Percentiles rank a stretch among this genome's conserved stretches.
phyloP scores from a whole-genome alignment of 805 yeast genomes.

The Kockiozyma suomiensis region DNA sequence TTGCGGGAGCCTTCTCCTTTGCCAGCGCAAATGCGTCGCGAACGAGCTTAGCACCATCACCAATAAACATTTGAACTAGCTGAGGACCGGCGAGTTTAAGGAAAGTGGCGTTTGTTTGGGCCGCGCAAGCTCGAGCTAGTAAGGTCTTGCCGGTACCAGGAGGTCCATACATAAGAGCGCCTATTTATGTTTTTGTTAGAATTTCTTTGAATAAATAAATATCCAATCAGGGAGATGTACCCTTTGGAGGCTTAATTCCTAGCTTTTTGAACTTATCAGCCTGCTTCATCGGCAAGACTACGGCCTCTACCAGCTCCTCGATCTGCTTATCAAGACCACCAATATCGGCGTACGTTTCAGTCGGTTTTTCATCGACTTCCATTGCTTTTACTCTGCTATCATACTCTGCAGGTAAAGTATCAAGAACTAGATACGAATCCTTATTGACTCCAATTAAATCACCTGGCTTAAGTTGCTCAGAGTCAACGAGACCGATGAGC shows the following conservation, averaged over 20 bases:
- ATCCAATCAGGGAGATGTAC: constrained; percentile 42
- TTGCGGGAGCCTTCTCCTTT: constrained; percentile 97
- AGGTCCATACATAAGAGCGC: constrained; percentile 96
- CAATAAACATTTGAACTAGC: constrained; percentile 96
- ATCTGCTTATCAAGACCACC: constrained; percentile 99
- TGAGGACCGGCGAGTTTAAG: constrained; percentile 97
- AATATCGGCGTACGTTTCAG: constrained; percentile 94
- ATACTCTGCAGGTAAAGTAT: constrained; percentile 94
- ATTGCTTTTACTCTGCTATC: constrained; percentile 97
- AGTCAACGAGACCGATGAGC: constrained; percentile 91
- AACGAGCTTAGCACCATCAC: constrained; percentile 97
- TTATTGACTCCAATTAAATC: constrained; percentile 97
- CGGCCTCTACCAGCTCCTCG: constrained; percentile 97
- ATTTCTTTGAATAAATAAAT: not conserved
- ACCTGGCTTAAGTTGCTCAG: constrained; percentile 90
- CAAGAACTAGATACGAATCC: constrained; percentile 90
- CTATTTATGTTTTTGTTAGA: too few species aligned
- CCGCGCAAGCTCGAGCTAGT: constrained; percentile 98
- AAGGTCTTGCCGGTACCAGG: constrained; percentile 99
- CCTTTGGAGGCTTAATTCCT: constrained; percentile 98
- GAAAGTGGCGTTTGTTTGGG: constrained; percentile 97
- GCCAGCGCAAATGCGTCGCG: constrained; percentile 98
- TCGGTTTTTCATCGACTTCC: constrained; percentile 99
- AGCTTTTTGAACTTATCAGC: constrained; percentile 91
- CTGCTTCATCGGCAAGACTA: constrained; percentile 97